These are phyloP conservation scores for Helminthosporium solani DNA, from an alignment of 2,329 filamentous ascomycete species.

Conservation along the genomic window DNA sequence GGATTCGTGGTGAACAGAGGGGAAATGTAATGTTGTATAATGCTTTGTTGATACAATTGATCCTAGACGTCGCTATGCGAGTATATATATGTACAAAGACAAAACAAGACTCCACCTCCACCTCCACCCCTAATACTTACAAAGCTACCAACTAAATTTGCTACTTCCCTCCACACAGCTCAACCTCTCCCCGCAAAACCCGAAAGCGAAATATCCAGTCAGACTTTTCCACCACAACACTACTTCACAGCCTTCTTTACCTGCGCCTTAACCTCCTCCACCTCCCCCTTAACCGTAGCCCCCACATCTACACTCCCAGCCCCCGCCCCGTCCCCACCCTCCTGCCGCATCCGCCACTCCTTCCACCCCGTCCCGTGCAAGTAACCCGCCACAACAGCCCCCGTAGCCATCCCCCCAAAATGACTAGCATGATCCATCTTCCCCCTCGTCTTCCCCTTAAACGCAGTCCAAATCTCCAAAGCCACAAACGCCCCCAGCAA, in stretches of 20 bases:
- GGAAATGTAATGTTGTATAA: too few relatives aligned
- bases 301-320: slow-evolving; percentile 27
- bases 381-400: slow-evolving; percentile 27
- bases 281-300: slow-evolving; percentile 23
- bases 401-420: slow-evolving; percentile 36
- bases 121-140: background rate
- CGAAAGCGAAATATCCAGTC: too few relatives aligned
- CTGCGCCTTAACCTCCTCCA: slow-evolving; percentile 39
- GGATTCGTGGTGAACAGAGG: too few relatives aligned
- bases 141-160: too few relatives aligned
- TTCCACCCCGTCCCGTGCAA: slow-evolving; percentile 28
- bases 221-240: too few relatives aligned
- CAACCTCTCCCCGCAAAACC: too few relatives aligned
- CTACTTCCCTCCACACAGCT: too few relatives aligned
- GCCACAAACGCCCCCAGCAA: slow-evolving; percentile 28
- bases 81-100: slow-evolving; percentile 1
- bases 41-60: too few relatives aligned
- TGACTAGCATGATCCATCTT: slow-evolving; percentile 40
- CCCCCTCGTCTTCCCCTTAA: slow-evolving; percentile 6
- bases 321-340: slow-evolving; percentile 10
- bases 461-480: slow-evolving; percentile 25
- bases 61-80: too few relatives aligned
- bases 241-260: slow-evolving; percentile 13
- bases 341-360: slow-evolving; percentile 11
- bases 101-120: background rate